phyloP scores from a whole-genome alignment of 345 rosid genomes.

The Gossypium rotundifolium region DNA sequence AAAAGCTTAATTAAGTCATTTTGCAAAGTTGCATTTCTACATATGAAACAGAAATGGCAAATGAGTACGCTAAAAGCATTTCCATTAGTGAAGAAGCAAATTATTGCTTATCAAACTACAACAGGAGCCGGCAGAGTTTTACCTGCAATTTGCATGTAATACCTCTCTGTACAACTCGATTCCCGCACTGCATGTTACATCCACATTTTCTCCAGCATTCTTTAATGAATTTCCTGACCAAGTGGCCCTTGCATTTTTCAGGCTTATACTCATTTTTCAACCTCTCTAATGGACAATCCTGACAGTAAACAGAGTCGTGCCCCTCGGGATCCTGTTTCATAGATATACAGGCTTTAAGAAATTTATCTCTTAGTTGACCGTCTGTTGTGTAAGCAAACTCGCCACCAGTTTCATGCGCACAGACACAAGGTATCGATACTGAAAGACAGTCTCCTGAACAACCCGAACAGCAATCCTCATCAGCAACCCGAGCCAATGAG shows the following conservation, averaged over 20 bases:
- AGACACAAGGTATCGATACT: constrained; percentile 49
- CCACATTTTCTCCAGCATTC: constrained; percentile 97
- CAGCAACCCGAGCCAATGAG: constrained; percentile 66
- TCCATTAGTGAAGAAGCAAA: constrained; percentile 11
- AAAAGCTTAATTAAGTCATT: neutral
- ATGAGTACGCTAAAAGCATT: neutral
- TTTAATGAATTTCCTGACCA: constrained; percentile 73
- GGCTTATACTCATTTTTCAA: constrained; percentile 30
- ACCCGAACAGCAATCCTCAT: constrained; percentile 60
- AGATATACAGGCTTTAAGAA: constrained; percentile 42
- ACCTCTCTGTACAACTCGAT: constrained; percentile 80
- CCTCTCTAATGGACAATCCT: constrained; percentile 71
- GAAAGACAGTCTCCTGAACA: constrained; percentile 78
- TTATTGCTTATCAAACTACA: neutral
- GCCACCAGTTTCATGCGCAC: constrained; percentile 81
- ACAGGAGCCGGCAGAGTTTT: constrained; percentile 7
- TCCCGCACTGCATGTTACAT: constrained; percentile 68
- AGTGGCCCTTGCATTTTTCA: constrained; percentile 77
- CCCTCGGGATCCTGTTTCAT: constrained; percentile 32
- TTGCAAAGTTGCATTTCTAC: neutral
- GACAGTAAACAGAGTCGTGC: constrained; percentile 45
- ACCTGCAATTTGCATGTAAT: constrained; percentile 67
- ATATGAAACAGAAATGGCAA: neutral
- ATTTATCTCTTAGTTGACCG: constrained; percentile 53
- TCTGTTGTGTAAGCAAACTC: constrained; percentile 68